These are phyloP conservation scores for Cajanus cajan DNA, from an alignment of 306 rosid genomes.

Conservation along the genomic window DNA sequence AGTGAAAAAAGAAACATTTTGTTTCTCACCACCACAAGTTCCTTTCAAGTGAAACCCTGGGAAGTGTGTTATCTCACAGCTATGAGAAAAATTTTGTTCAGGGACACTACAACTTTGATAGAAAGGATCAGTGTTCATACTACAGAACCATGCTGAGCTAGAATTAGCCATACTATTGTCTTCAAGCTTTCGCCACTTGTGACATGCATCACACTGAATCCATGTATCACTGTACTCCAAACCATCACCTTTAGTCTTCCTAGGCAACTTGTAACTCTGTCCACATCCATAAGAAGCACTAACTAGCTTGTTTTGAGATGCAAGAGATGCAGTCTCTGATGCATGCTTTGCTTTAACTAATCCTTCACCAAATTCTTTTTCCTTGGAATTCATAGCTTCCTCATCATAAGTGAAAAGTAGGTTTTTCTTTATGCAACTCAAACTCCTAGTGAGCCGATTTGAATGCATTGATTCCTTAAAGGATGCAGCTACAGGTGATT, in stretches of 20 bases:
- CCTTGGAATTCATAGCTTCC: conserved; percentile 36
- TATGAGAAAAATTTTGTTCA: conserved; percentile 60
- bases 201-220: conserved; percentile 95
- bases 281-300: conserved; percentile 38
- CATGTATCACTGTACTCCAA: conserved; percentile 66
- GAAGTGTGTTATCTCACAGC: conserved; percentile 56
- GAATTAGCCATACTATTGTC: conserved; percentile 55
- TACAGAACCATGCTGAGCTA: conserved; percentile 86
- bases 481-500: conserved; percentile 49
- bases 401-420: conserved; percentile 48
- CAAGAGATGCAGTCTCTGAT: conserved; percentile 36
- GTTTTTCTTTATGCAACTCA: conserved; percentile 58
- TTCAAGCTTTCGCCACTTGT: conserved; percentile 85
- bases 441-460: conserved; percentile 51
- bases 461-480: conserved; percentile 41
- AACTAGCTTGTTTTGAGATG: conserved; percentile 36
- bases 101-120: conserved; percentile 73
- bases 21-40: conserved; percentile 65
- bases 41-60: conserved; percentile 80
- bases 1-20: conserved; percentile 73
- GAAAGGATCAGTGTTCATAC: conserved; percentile 73
- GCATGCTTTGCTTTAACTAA: conserved; percentile 35
- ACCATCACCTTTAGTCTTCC: conserved; percentile 32
- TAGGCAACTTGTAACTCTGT: conserved; percentile 32
- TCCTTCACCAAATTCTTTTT: conserved; percentile 37